Base-by-base conservation (phyloP, 768 basidiomycete genomes). In the Hygrocybe punicea region DNA sequence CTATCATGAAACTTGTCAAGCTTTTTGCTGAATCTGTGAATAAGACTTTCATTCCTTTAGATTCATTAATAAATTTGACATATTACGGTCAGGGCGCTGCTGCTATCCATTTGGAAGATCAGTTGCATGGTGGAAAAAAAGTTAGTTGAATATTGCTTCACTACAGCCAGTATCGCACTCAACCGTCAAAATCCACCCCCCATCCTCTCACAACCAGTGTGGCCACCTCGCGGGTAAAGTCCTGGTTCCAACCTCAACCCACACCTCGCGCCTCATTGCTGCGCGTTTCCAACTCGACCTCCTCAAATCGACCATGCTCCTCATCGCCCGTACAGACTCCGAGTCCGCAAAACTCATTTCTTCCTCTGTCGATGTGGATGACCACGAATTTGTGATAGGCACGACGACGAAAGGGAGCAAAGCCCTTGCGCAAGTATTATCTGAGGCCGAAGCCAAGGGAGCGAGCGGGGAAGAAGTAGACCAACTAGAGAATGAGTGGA, bases 111-210 rank as follows among this genome's bases (percentile, higher is more conserved):
- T 71, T 97, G 19, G 95, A 98, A 69, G 95, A 98, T 71, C 93
- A 96, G 68, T 78, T 96, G 6, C 91, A 95, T 60, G 95, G 95
- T 29, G 91, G 91, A 24, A 97, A 97, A 76, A 95, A 97, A 76
- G 85, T 83, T 51, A 34, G 16, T 44, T 39, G 35, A 7, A 36
- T 54, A 46, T 5, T 57, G 37, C 11, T 19, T 23, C 14, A 39
- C 39, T 6, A 16, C 21, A 34, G 33, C 33, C 39, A 8, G 24
- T n/a, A 39, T 33, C 57, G 46, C 25, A 58, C 54, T 58, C 58
- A 64, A 49, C 17, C 17, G 42, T 10, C 36, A 4, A n/a, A 36
- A 14, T 17, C 9, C 21, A 11, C 5, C 8, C 19, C 25, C 36
- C 11, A 16, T 7, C 21, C 29, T 16, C 29, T 37, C 35, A 13